Evolutionary conservation across 441 rosid species (phyloP), one percentile per base, ranked within the genome.

Genomic region (Eruca vesicaria): DNA sequence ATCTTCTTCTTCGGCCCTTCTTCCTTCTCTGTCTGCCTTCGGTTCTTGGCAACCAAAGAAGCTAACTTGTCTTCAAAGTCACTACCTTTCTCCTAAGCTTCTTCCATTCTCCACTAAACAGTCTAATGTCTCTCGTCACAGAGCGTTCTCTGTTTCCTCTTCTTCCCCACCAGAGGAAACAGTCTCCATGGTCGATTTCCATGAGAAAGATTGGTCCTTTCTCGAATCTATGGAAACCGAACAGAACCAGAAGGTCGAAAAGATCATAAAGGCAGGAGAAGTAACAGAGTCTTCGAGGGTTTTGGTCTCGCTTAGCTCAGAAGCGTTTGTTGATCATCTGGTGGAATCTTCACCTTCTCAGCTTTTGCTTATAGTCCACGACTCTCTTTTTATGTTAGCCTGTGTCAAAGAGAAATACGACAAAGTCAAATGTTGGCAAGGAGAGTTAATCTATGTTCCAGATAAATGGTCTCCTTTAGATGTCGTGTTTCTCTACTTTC

Each of bases 181-280:
- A 69, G 69, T 74, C 36, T 69, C 82, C 2, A 83, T 78, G 2
- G 72, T 85, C 57, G 98, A 90, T 67, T 84, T 91, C 43, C 9
- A 71, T 41, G 97, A 92, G 78, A 90, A 95, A 82, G 98, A 95
- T 78, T 95, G 96, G 96, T 95, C 98, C 1, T 89, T 92, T 87
- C 94, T 95, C 41, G 95, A 92, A 78, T 75, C 83, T 1, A 88
- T 87, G 80, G 90, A 83, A 32, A 60, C 61, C 1, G 80, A 80
- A 32, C 78, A 80, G 65, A 77, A 63, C 3, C 76, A 74, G 65
- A 88, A 88, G 65, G 71, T 88, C 7, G 85, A 80, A 38, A 83
- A 57, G 61, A 87, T 91, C 72, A 77, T 89, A 66, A 83, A 92
- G 7, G 89, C 92, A 5, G 99, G 95, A 75, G 80, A 82, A 63